A percentile compares a stretch with the other conserved stretches of the same genome.
phyloP scores from a whole-genome alignment of 441 rosid species.

The Eruca vesicaria region DNA sequence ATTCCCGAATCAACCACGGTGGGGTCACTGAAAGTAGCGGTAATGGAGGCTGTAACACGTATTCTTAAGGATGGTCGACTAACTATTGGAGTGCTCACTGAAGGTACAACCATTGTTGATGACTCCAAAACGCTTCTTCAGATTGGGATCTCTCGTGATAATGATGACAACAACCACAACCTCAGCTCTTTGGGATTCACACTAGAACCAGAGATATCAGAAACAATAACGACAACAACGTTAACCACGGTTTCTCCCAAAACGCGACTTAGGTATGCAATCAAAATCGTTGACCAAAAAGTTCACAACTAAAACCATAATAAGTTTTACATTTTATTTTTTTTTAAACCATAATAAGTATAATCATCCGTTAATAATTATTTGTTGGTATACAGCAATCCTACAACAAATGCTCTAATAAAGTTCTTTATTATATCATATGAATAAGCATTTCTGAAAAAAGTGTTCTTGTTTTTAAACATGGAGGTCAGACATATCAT shows the following conservation, averaged over 20 bases:
- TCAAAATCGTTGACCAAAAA: not conserved
- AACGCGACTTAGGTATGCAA: conserved; percentile 10
- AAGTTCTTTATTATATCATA: no score
- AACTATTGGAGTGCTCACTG: conserved; percentile 57
- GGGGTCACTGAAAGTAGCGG: conserved; percentile 69
- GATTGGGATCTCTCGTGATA: conserved; percentile 54
- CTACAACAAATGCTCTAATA: not conserved
- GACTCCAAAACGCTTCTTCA: conserved; percentile 71
- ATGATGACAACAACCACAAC: conserved; percentile 20
- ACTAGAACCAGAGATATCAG: conserved; percentile 45
- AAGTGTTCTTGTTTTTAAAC: not conserved
- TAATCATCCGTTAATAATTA: not conserved
- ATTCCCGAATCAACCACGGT: conserved; percentile 66
- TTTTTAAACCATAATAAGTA: conserved; percentile 12
- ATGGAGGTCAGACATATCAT: not conserved
- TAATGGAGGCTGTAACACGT: conserved; percentile 53
- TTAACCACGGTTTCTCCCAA: not conserved
- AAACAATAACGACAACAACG: not conserved
- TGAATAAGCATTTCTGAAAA: not conserved
- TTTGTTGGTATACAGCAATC: not conserved
- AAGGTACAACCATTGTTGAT: conserved; percentile 65
- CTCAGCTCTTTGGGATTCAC: conserved; percentile 49
- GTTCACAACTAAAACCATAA: not conserved
- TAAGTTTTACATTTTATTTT: no score
- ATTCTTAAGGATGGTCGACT: conserved; percentile 57